These are phyloP conservation scores for Exophiala calicioides DNA, from an alignment of 2,329 filamentous ascomycete genomes.

Conservation along the genomic window DNA sequence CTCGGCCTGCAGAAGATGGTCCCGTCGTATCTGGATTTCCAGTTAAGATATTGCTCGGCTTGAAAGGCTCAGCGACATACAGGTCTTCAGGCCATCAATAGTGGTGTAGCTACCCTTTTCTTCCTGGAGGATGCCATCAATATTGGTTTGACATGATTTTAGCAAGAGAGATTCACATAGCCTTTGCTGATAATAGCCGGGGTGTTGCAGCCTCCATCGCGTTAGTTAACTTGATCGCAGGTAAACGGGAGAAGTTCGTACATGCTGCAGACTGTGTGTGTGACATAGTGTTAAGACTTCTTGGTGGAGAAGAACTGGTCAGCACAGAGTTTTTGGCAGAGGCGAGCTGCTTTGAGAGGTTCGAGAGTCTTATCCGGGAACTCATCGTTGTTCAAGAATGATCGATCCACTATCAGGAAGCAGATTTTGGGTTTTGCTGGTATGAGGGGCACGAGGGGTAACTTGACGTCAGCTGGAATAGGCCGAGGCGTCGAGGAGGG, in stretches of 20 bases:
- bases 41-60: conserved; percentile 6
- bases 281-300: conserved; percentile 25
- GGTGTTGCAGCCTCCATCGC: conserved; percentile 28
- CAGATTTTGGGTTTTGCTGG: no score
- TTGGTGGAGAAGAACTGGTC: no score
- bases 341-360: conserved; percentile 20
- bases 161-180: conserved; percentile 10
- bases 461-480: no score
- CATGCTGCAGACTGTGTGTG: conserved; percentile 24
- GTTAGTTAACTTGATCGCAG: no score
- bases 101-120: conserved; percentile 60
- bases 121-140: conserved; percentile 8
- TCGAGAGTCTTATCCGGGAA: conserved; percentile 21
- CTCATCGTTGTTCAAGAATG: no score
- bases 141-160: neutral
- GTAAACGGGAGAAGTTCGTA: no score
- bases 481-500: no score
- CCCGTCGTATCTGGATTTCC: conserved; percentile 54
- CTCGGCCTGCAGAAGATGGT: conserved; percentile 56
- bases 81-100: conserved; percentile 64
- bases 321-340: conserved; percentile 7
- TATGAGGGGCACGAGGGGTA: no score
- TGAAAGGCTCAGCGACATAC: conserved; percentile 37
- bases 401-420: no score
- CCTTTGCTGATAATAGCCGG: conserved; percentile 23